Conservation (phyloP, 495 filamentous ascomycete species). For the Staphylotrichum tortipilum region DNA sequence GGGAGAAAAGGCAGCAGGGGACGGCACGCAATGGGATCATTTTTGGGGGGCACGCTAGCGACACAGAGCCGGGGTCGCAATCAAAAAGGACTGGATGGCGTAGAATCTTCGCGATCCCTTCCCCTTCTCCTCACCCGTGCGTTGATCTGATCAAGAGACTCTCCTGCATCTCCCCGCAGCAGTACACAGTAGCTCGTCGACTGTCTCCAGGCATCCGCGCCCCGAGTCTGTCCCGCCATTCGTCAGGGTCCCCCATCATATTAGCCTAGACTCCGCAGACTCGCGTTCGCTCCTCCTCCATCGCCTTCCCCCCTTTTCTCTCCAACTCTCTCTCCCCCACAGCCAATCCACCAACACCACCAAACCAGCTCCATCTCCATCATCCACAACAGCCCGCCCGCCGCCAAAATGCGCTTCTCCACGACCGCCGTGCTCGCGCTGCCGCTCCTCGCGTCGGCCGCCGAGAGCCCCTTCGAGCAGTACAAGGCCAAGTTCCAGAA, state of each 20-base stretch:
- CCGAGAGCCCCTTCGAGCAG: slow-evolving; percentile 38
- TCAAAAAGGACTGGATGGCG: slow-evolving; percentile 2
- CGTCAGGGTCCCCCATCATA: slow-evolving; percentile 1
- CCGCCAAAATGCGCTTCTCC: slow-evolving; percentile 61
- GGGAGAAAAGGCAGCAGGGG: too few relatives aligned
- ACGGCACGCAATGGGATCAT: too few relatives aligned
- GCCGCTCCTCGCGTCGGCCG: slow-evolving; percentile 59
- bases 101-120: slow-evolving; percentile 2
- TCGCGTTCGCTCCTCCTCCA: neutral
- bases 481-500: slow-evolving; percentile 66
- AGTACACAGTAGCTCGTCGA: neutral
- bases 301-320: slow-evolving; percentile 6
- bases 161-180: neutral
- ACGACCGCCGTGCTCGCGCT: slow-evolving; percentile 53
- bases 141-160: slow-evolving; percentile 1
- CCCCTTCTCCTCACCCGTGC: neutral
- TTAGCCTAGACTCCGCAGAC: neutral
- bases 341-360: neutral
- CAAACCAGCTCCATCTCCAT: too few relatives aligned
- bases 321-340: neutral
- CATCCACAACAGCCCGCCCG: too few relatives aligned
- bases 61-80: slow-evolving; percentile 6
- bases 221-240: neutral
- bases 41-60: slow-evolving; percentile 1
- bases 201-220: neutral